Evolutionary conservation across 805 yeast genomes (phyloP).

Genomic region (Zygoascus bituminiphila): DNA sequence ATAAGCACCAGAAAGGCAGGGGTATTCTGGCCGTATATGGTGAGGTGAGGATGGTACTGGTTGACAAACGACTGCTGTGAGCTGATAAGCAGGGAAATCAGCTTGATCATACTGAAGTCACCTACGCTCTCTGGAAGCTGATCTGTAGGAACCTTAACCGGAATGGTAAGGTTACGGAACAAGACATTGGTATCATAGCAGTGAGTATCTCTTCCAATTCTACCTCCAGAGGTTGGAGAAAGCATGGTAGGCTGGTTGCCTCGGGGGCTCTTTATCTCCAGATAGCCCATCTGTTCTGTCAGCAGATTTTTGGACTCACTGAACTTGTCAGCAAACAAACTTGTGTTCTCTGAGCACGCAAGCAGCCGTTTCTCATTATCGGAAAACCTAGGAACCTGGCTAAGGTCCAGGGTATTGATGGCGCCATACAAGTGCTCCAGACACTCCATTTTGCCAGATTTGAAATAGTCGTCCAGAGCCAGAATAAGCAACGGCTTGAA

Average conservation of each 20-base stretch:
- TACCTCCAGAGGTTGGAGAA: background rate
- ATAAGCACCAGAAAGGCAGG: conserved; percentile 46
- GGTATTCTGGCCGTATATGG: conserved; percentile 46
- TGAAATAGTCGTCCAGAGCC: conserved; percentile 43
- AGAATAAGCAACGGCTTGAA: conserved; percentile 52
- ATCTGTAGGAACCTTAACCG: conserved; percentile 27
- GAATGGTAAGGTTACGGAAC: conserved; percentile 24
- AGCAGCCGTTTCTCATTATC: conserved; percentile 24
- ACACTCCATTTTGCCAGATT: conserved; percentile 16
- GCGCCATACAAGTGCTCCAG: conserved; percentile 25
- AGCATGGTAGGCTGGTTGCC: background rate
- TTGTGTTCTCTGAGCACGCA: conserved; percentile 18
- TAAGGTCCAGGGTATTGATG: conserved; percentile 24
- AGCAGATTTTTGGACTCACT: conserved; percentile 7
- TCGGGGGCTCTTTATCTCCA: background rate
- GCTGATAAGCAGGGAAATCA: conserved; percentile 23
- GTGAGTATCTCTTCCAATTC: conserved; percentile 23
- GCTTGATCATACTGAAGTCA: conserved; percentile 23
- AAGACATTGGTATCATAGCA: conserved; percentile 24
- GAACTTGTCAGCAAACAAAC: conserved; percentile 22
- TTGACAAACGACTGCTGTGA: conserved; percentile 15
- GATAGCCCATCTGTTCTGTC: background rate
- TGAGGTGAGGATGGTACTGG: conserved; percentile 38
- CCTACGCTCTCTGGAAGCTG: conserved; percentile 26
- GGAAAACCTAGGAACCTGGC: conserved; percentile 23